A percentile compares a stretch with the other conserved stretches of the same genome.
Evolutionary conservation across 1,284 basidiomycete species (phyloP).

Genomic region (Coniferiporia weirii): DNA sequence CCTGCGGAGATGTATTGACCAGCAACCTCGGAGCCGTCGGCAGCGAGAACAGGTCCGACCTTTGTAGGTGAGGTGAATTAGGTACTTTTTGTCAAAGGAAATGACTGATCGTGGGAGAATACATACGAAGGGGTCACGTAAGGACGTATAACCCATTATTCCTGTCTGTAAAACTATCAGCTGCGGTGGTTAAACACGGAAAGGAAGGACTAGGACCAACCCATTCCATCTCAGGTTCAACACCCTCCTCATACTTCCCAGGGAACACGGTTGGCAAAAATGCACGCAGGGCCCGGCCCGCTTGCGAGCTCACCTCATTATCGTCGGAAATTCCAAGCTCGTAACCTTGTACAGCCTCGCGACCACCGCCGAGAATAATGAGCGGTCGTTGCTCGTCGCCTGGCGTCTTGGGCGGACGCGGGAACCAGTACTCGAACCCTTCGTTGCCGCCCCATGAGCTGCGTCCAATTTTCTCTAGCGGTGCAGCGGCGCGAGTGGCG

Average conservation of each 20-base stretch:
- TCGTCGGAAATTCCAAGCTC: constrained; percentile 64
- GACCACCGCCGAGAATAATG: constrained; percentile 70
- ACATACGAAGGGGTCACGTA: constrained; percentile 65
- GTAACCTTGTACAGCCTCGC: constrained; percentile 39
- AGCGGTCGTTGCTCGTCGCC: constrained; percentile 36
- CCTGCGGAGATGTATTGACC: constrained; percentile 76
- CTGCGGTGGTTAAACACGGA: constrained; percentile 9
- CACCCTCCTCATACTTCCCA: constrained; percentile 39
- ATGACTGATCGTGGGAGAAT: not conserved
- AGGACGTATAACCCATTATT: constrained; percentile 73
- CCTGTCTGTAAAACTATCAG: constrained; percentile 51
- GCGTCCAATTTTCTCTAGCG: constrained; percentile 30
- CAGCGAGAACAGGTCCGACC: constrained; percentile 59
- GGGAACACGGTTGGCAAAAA: constrained; percentile 62
- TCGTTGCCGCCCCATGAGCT: constrained; percentile 42
- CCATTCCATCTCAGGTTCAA: constrained; percentile 70
- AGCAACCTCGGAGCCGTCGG: constrained; percentile 21
- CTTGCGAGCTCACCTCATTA: constrained; percentile 40
- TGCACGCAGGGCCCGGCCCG: constrained; percentile 44
- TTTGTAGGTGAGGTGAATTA: constrained; percentile 25
- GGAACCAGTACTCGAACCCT: constrained; percentile 75
- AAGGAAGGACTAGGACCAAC: constrained; percentile 32
- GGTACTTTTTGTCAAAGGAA: not conserved
- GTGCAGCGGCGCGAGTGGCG: constrained; percentile 49
- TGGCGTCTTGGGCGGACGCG: constrained; percentile 44